Base-by-base conservation (phyloP, 2,329 filamentous ascomycete genomes). In the Aureobasidium sp. region DNA sequence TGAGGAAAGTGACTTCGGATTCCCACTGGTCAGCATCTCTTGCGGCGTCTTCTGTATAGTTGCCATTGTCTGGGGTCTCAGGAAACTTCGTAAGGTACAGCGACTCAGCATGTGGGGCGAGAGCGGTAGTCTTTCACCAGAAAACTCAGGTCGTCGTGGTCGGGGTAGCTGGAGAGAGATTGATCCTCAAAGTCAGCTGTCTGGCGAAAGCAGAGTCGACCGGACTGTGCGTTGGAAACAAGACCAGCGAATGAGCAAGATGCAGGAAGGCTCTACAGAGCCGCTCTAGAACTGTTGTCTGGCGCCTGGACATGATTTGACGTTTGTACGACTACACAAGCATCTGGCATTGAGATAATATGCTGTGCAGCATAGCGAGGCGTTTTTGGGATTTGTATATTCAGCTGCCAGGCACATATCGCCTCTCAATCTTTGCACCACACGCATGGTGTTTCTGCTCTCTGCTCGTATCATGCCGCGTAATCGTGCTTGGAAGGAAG, bases 1-100 rank as follows among this genome's bases (percentile, higher is more conserved):
- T 69, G 94, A 99, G 78, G 93, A 97, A 73, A 92, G 89, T 1
- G 84, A 90, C 74, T 84, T 90, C 74, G 94, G 93, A 12, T 97
- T 99, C 73, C 82, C 82, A 51, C 84, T 84, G 60, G 87, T 99
- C 64, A 90, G 88, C 2, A 80, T 78, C 20, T 79, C 84, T 64
- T 95, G 90, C 62, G 82, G 87, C 62, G 69, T 87, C 62, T 86
- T 92, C 73, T 90, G 90, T 15, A 82, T 87, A 61, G 68, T 92
- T 9, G 89, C 96, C 57, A 93, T 89, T 77, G 83, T 84, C 69
- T 96, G 93, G 75, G 92, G 94, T 5, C 81, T 97, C 52, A 81
- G 82, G 58, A 95, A 91, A 75, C 82, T 99, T 66, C 86, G 90
- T 66, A 89, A 88, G 72, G 89, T 96, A 29, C 91, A 96, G 78